These are phyloP conservation scores for Fusarium drepaniforme DNA, from an alignment of 2,329 filamentous ascomycete genomes.

Conservation along the genomic window DNA sequence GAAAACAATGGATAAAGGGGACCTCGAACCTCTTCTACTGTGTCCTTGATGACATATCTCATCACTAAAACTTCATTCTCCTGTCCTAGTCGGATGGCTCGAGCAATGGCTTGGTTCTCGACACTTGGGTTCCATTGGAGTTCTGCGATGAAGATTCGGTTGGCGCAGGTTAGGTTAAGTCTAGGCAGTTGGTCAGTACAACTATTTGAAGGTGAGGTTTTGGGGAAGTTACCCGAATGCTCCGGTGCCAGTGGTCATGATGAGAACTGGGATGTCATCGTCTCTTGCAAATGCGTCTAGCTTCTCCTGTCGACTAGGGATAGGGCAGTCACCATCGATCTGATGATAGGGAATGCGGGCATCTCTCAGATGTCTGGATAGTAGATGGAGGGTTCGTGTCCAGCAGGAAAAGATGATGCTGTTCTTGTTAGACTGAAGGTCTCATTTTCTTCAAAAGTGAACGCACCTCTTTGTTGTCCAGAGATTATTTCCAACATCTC, in stretches of 20 bases:
- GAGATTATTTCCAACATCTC: not conserved
- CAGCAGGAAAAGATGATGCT: slow-evolving; percentile 62
- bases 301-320: slow-evolving; percentile 51
- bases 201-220: not conserved
- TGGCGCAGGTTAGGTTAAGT: slow-evolving; percentile 62
- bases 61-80: slow-evolving; percentile 55
- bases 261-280: slow-evolving; percentile 50
- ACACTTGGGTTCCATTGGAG: slow-evolving; percentile 67
- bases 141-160: slow-evolving; percentile 63
- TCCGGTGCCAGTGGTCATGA: slow-evolving; percentile 67
- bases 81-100: slow-evolving; percentile 62
- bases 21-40: slow-evolving; percentile 56
- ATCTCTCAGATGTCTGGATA: slow-evolving; percentile 46
- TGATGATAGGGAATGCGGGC: slow-evolving; percentile 48
- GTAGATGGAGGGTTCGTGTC: slow-evolving; percentile 56
- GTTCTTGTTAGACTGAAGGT: not conserved
- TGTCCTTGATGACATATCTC: slow-evolving; percentile 57
- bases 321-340: slow-evolving; percentile 58
- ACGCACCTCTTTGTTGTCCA: not conserved
- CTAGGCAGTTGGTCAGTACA: slow-evolving; percentile 39
- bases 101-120: slow-evolving; percentile 64
- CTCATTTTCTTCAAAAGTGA: no score
- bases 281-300: slow-evolving; percentile 53
- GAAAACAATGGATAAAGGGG: rapidly evolving
- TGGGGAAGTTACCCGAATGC: slow-evolving; percentile 56